Base-by-base conservation (phyloP, 2,329 filamentous ascomycete genomes). In the Alternaria sp. region DNA sequence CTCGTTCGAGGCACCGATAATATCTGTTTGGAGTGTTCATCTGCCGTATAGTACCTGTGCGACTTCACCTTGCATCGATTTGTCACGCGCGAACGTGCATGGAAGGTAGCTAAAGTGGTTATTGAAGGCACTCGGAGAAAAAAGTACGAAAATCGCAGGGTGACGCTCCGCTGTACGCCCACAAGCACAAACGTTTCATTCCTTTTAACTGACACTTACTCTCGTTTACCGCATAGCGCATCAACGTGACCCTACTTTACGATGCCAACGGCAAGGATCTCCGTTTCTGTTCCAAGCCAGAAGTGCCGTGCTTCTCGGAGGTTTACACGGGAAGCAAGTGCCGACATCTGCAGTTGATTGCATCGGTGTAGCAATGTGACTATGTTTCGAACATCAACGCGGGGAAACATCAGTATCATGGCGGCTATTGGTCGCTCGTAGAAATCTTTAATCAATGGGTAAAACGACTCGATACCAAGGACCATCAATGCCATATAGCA, bases 391-490 rank as follows among this genome's bases (percentile, higher is more conserved):
- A 28, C 29, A 21, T 33, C 5, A 23, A 50, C 31, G 37, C 31
- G 41, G 48, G 51, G 41, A 52, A 48, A 29, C 17, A 14, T 11
- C 2, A 44, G 37, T 9, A 31, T 24, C 21, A 45, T n/a, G n/a
- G 26, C 10, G n/a, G 31, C 34, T 34, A 59, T 59, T 61, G 52
- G 59, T 44, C 36, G n/a, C 29, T 24, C n/a, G 8, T 23, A 14
- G 31, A 37, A 40, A 34, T 34, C 6, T 26, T 53, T 56, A 61
- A 61, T 59, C 56, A 59, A 59, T 46, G 29, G 39, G 31, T 61
- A 61, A 50, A 61, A 52, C 48, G 33, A 28, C 11, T 45, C 48
- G 34, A 49, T 46, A 53, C 46, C 41, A 59, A 23, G 24, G 14
- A 17, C 37, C 34, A 48, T 54, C 44, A 51, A 50, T 24, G 34